Percentiles rank a stretch among this genome's conserved stretches.
These are phyloP conservation scores for Claviceps monticola DNA, from an alignment of 2,329 filamentous ascomycete species.

Conservation along the genomic window DNA sequence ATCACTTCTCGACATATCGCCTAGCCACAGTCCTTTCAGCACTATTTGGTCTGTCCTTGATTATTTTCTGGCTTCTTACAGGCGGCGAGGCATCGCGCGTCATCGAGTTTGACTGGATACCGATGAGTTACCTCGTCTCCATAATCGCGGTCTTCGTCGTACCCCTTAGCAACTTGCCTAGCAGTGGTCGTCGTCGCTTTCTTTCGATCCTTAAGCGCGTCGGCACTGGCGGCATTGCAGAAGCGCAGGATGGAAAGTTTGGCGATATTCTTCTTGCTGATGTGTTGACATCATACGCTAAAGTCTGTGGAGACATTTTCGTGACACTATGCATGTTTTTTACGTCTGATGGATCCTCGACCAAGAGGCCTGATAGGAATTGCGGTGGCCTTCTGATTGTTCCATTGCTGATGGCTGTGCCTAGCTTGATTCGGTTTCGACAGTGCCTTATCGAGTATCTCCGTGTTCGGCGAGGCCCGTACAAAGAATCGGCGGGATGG, in stretches of 20 bases:
- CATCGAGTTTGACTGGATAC: slow-evolving; percentile 69
- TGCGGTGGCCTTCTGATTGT: slow-evolving; percentile 72
- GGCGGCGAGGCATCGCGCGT: slow-evolving; percentile 56
- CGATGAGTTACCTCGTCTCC: slow-evolving; percentile 67
- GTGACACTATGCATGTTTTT: slow-evolving; percentile 89
- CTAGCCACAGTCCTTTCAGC: slow-evolving; percentile 64
- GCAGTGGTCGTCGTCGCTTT: slow-evolving; percentile 60
- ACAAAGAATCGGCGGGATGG: slow-evolving; percentile 48
- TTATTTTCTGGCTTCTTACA: slow-evolving; percentile 74
- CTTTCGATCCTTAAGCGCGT: slow-evolving; percentile 65
- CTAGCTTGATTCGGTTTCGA: slow-evolving; percentile 72
- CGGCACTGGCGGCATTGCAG: slow-evolving; percentile 71
- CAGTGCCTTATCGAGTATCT: slow-evolving; percentile 85
- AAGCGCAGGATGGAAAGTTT: slow-evolving; percentile 81
- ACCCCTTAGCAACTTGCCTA: slow-evolving; percentile 54
- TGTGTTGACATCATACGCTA: slow-evolving; percentile 87
- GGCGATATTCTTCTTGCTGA: slow-evolving; percentile 89
- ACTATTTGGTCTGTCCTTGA: slow-evolving; percentile 56
- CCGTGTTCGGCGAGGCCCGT: slow-evolving; percentile 49
- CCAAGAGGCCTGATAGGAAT: slow-evolving; percentile 63
- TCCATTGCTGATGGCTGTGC: slow-evolving; percentile 70
- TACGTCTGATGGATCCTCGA: slow-evolving; percentile 54
- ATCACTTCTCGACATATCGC: slow-evolving; percentile 75
- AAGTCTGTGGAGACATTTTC: slow-evolving; percentile 80
- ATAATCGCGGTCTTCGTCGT: slow-evolving; percentile 58